Percentiles rank a stretch among this genome's conserved stretches.
These are phyloP conservation scores for Talaromyces albobiverticillius DNA, from an alignment of 2,329 filamentous ascomycete genomes.

Conservation along the genomic window DNA sequence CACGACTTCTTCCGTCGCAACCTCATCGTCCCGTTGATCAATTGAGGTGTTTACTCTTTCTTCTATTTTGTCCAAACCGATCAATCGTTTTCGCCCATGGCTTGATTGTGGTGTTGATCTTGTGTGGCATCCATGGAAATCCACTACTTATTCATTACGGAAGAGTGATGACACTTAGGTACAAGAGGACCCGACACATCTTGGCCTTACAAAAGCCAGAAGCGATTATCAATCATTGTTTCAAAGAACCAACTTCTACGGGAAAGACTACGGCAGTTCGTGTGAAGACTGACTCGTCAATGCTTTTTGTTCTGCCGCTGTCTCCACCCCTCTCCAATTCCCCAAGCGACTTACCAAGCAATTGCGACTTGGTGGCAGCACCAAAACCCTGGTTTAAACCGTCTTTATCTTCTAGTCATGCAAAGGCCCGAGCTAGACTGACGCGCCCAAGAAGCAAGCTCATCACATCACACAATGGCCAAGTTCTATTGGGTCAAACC, in stretches of 20 bases:
- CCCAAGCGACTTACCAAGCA: background rate
- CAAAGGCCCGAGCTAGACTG: conserved; percentile 5
- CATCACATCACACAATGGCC: conserved; percentile 16
- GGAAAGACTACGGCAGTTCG: background rate
- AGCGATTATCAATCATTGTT: background rate
- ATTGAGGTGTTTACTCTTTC: no score
- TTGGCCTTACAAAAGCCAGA: no score
- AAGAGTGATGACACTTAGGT: no score
- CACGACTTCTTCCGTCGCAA: background rate
- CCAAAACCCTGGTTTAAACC: background rate
- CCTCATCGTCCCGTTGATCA: background rate
- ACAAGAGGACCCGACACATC: no score
- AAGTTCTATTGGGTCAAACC: conserved; percentile 10
- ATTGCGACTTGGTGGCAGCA: background rate
- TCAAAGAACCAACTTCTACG: background rate
- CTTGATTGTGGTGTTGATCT: background rate
- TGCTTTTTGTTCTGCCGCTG: background rate
- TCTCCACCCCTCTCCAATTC: background rate
- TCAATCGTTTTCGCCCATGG: background rate
- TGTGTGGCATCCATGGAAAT: no score
- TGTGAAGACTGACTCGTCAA: background rate
- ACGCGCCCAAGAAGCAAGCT: conserved; percentile 14
- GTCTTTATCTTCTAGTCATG: conserved; percentile 5
- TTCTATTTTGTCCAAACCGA: background rate
- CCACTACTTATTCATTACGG: no score